These are phyloP conservation scores for Elaeis guineensis DNA, from an alignment of 176 grass and related monocot species.

Conservation along the genomic window DNA sequence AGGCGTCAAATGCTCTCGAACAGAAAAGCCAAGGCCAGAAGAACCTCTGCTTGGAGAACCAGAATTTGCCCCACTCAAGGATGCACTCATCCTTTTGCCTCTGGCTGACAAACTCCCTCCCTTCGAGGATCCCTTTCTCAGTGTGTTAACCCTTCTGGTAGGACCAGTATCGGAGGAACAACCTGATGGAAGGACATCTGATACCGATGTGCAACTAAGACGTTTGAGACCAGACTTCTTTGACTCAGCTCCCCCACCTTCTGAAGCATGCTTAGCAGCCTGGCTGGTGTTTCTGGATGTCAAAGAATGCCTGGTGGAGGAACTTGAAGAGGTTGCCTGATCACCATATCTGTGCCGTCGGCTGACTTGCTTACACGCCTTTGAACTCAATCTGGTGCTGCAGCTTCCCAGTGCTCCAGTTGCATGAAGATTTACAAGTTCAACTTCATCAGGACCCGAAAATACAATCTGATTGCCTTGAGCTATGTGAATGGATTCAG, in stretches of 20 bases:
- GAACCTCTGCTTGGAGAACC: slow-evolving; percentile 10
- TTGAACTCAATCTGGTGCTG: background rate
- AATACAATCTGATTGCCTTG: too few relatives aligned
- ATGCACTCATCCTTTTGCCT: slow-evolving; percentile 17
- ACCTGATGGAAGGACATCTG: slow-evolving; percentile 29
- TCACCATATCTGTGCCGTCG: background rate
- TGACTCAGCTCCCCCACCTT: background rate
- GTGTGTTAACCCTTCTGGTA: slow-evolving; percentile 35
- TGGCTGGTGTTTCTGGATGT: background rate
- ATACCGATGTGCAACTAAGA: background rate
- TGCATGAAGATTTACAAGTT: too few relatives aligned
- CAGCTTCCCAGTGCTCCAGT: background rate
- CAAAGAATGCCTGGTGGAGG: background rate
- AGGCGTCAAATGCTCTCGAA: background rate
- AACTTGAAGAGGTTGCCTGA: background rate
- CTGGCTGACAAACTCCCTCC: slow-evolving; percentile 9
- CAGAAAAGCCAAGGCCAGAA: too few relatives aligned
- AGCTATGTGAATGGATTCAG: too few relatives aligned
- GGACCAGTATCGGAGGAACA: slow-evolving; percentile 7
- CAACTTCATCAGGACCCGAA: too few relatives aligned
- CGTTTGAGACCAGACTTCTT: background rate
- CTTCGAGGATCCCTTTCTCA: slow-evolving; percentile 34
- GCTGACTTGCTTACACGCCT: background rate
- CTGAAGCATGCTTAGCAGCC: background rate
- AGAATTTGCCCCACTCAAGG: slow-evolving; percentile 13